Conservation (phyloP, 305 asterid genomes). For the Coffea humblotiana region DNA sequence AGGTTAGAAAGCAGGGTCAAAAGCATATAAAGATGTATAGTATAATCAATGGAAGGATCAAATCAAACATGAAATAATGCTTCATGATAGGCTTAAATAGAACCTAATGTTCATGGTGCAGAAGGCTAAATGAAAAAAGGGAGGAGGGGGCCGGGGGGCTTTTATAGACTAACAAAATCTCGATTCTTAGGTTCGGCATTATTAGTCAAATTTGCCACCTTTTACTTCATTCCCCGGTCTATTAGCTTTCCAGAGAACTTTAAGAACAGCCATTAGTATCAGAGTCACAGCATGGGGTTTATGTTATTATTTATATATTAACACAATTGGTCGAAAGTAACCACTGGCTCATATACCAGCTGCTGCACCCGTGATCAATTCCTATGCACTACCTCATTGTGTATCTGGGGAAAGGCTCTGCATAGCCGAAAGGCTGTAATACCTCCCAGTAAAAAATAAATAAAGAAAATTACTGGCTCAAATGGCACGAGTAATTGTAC, state of each 20-base stretch:
- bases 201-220: neutral
- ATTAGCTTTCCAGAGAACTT: neutral
- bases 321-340: too few species aligned
- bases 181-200: neutral
- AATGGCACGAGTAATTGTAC: neutral
- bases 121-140: neutral
- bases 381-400: too few species aligned
- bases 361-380: too few species aligned
- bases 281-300: neutral
- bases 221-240: neutral
- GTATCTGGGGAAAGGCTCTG: too few species aligned
- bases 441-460: too few species aligned
- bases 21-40: neutral
- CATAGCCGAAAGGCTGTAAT: too few species aligned
- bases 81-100: neutral
- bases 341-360: too few species aligned
- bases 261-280: neutral
- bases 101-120: neutral
- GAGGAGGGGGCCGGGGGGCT: neutral
- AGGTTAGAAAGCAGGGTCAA: neutral
- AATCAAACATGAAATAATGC: neutral
- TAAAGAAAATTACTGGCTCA: neutral
- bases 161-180: neutral
- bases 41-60: neutral
- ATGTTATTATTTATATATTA: neutral